phyloP scores from a whole-genome alignment of 163 green algal genomes.

The Coccomyxa subellipsoidea region DNA sequence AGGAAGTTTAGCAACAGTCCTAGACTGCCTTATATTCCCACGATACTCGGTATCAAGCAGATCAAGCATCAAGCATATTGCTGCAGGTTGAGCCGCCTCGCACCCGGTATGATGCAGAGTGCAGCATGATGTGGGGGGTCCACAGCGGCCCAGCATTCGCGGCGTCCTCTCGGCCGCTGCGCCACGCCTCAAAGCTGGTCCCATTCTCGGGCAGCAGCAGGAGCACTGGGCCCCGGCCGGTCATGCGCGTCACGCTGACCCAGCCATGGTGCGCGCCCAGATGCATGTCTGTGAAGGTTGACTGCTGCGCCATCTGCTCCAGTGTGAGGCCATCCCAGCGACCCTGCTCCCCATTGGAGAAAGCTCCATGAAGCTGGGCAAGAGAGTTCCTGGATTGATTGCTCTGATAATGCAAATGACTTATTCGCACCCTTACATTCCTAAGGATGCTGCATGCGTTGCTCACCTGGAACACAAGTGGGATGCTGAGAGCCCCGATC shows the following conservation, averaged over 20 bases:
- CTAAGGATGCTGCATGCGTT: neutral
- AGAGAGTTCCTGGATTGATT: too few species aligned
- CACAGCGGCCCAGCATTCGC: conserved; percentile 4
- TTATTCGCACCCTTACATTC: too few species aligned
- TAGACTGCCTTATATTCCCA: too few species aligned
- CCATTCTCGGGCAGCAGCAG: neutral
- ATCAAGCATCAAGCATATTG: too few species aligned
- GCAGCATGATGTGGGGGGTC: conserved; percentile 4
- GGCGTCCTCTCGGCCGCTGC: neutral
- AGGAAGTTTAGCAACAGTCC: too few species aligned
- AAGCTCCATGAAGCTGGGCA: too few species aligned
- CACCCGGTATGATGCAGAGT: conserved; percentile 5
- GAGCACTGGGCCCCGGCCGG: neutral
- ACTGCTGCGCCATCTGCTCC: neutral
- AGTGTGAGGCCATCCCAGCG: conserved; percentile 10
- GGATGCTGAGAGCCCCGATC: conserved; percentile 1
- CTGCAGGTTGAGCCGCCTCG: too few species aligned
- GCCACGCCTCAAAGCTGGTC: conserved; percentile 10
- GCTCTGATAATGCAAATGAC: too few species aligned
- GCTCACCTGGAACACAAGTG: conserved; percentile 4
- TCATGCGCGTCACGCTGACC: neutral
- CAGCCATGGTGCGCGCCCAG: conserved; percentile 2
- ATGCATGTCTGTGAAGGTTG: conserved; percentile 1
- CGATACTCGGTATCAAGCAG: too few species aligned
- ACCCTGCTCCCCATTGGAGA: neutral